A percentile compares a stretch with the other conserved stretches of the same genome.
These are phyloP conservation scores for Ustilago trichophora DNA, from an alignment of 1,284 basidiomycete genomes.

Conservation along the genomic window DNA sequence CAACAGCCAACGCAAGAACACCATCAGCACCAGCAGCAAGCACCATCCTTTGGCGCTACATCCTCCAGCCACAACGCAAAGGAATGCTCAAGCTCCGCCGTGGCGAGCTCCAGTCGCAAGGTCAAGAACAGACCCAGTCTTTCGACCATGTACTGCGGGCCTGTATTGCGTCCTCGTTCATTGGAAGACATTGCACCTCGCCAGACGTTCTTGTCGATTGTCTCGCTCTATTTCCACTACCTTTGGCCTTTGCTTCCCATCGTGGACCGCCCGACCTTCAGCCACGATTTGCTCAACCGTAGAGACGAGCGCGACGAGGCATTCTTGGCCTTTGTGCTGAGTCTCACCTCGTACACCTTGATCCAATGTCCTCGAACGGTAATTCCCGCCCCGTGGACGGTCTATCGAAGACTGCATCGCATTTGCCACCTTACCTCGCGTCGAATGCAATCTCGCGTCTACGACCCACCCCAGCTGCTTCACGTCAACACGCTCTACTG, in stretches of 20 bases:
- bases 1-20: too few species aligned
- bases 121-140: conserved; percentile 6
- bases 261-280: conserved; percentile 46
- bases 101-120: conserved; percentile 1
- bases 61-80: too few species aligned
- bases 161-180: conserved; percentile 44
- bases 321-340: conserved; percentile 51
- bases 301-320: conserved; percentile 45
- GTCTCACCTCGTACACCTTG: conserved; percentile 50
- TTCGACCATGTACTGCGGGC: conserved; percentile 33
- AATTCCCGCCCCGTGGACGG: conserved; percentile 39
- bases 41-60: too few species aligned
- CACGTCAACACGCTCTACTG: conserved; percentile 55
- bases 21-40: too few species aligned
- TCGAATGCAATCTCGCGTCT: conserved; percentile 44
- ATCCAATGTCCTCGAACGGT: conserved; percentile 49
- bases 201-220: conserved; percentile 47
- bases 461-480: conserved; percentile 45
- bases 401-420: conserved; percentile 49
- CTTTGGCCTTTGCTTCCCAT: conserved; percentile 52
- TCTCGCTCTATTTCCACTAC: conserved; percentile 52
- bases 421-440: conserved; percentile 52
- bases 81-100: background rate
- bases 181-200: conserved; percentile 53
- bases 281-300: conserved; percentile 46